These are phyloP conservation scores for Hygrophila difformis DNA, from an alignment of 257 asterid genomes.

Conservation along the genomic window DNA sequence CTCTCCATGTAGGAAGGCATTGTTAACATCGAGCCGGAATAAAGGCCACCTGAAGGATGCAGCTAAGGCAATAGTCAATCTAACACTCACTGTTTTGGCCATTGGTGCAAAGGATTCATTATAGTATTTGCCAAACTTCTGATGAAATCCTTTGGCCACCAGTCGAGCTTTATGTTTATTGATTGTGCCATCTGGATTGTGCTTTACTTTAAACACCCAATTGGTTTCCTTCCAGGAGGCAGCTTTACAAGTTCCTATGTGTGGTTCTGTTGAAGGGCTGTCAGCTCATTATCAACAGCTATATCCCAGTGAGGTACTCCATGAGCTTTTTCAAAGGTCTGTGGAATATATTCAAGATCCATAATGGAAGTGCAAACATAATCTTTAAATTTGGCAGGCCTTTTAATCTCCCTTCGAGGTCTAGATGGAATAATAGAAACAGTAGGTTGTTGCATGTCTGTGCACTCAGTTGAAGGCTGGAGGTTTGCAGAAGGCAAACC, in stretches of 20 bases:
- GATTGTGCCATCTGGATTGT: not conserved
- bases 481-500: too few species aligned
- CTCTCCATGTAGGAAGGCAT: not conserved
- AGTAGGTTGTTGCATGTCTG: too few species aligned
- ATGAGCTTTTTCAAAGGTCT: too few species aligned
- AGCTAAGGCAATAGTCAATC: not conserved
- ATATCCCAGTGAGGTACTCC: not conserved
- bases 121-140: not conserved
- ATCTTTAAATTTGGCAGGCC: too few species aligned
- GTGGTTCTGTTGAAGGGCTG: not conserved
- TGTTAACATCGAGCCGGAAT: not conserved
- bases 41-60: not conserved
- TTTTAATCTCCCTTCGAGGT: too few species aligned
- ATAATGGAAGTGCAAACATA: too few species aligned
- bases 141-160: conserved; percentile 2
- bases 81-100: not conserved
- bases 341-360: too few species aligned
- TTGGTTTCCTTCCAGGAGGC: too few species aligned
- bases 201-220: too few species aligned
- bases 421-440: too few species aligned
- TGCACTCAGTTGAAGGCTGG: too few species aligned
- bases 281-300: conserved; percentile 2
- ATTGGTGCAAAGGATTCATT: not conserved
- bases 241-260: too few species aligned
- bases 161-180: not conserved